These are phyloP conservation scores for Xerocomus minutiporus DNA, from an alignment of 1,284 basidiomycete genomes.

Conservation along the genomic window DNA sequence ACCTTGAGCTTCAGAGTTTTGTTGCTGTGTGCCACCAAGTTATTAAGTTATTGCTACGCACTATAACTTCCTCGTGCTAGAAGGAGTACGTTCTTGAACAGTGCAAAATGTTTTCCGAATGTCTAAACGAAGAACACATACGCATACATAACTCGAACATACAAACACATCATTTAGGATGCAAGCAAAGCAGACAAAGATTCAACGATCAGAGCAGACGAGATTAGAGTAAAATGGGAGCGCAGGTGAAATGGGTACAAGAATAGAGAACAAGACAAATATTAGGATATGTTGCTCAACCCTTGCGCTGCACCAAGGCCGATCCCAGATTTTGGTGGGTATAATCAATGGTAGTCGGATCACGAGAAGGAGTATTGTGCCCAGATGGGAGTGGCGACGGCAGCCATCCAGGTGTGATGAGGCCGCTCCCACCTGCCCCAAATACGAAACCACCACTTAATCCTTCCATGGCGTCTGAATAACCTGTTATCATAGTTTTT, in stretches of 20 bases:
- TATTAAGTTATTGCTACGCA: too few species aligned
- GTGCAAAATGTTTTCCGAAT: too few species aligned
- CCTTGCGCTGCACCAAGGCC: conserved; percentile 28
- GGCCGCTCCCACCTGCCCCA: conserved; percentile 68
- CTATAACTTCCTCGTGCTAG: too few species aligned
- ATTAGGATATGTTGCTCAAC: conserved; percentile 12
- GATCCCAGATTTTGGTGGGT: conserved; percentile 26
- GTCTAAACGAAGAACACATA: conserved; percentile 9
- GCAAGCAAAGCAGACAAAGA: conserved; percentile 15
- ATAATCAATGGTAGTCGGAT: conserved; percentile 26
- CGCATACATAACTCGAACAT: conserved; percentile 18
- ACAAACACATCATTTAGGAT: conserved; percentile 3
- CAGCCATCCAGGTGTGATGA: conserved; percentile 36
- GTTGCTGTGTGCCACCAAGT: too few species aligned
- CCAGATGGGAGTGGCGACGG: conserved; percentile 32
- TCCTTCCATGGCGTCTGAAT: conserved; percentile 70
- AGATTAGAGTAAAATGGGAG: not conserved
- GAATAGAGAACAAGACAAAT: conserved; percentile 1
- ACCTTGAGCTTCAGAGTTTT: too few species aligned
- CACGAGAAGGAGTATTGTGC: conserved; percentile 28
- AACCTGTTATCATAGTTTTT: conserved; percentile 47
- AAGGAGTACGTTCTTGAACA: too few species aligned
- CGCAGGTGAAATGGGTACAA: conserved; percentile 6
- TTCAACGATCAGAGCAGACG: conserved; percentile 3
- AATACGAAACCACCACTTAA: conserved; percentile 78